Percentiles rank a stretch among this genome's conserved stretches.
Conservation (phyloP, 495 filamentous ascomycete genomes). For the Aspergillus biplanus region DNA sequence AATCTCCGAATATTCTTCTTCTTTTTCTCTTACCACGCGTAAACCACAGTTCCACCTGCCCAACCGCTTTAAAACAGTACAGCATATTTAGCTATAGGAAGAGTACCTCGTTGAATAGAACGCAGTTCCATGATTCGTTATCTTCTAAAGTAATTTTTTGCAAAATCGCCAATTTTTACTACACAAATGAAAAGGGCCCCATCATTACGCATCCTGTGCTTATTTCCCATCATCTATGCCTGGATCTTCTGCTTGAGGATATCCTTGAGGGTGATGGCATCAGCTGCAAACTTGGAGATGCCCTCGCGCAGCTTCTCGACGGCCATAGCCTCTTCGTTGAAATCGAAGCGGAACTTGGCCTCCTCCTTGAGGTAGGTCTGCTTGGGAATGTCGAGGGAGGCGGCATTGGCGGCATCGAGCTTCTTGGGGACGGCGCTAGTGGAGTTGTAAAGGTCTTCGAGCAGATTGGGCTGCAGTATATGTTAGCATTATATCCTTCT, state of each 20-base stretch:
- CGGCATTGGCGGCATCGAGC: slow-evolving; percentile 72
- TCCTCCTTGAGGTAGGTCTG: slow-evolving; percentile 90
- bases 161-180: slow-evolving; percentile 29
- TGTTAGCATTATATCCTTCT: no score
- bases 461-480: slow-evolving; percentile 72
- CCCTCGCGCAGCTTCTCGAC: slow-evolving; percentile 98
- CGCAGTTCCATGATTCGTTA: slow-evolving; percentile 35
- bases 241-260: slow-evolving; percentile 86
- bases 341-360: slow-evolving; percentile 92
- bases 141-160: slow-evolving; percentile 33
- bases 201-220: slow-evolving; percentile 20
- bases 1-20: no score
- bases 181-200: slow-evolving; percentile 26
- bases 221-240: slow-evolving; percentile 39
- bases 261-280: slow-evolving; percentile 90
- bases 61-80: not conserved
- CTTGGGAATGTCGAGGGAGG: slow-evolving; percentile 76
- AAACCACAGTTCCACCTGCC: not conserved
- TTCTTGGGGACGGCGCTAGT: slow-evolving; percentile 83
- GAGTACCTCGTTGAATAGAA: slow-evolving; percentile 6
- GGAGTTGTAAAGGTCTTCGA: slow-evolving; percentile 92
- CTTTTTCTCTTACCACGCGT: not conserved
- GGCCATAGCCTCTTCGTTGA: slow-evolving; percentile 99
- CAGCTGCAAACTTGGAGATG: slow-evolving; percentile 98
- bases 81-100: slow-evolving; percentile 3